phyloP scores from a whole-genome alignment of 768 basidiomycete genomes.

The Boletus subparvulus region DNA sequence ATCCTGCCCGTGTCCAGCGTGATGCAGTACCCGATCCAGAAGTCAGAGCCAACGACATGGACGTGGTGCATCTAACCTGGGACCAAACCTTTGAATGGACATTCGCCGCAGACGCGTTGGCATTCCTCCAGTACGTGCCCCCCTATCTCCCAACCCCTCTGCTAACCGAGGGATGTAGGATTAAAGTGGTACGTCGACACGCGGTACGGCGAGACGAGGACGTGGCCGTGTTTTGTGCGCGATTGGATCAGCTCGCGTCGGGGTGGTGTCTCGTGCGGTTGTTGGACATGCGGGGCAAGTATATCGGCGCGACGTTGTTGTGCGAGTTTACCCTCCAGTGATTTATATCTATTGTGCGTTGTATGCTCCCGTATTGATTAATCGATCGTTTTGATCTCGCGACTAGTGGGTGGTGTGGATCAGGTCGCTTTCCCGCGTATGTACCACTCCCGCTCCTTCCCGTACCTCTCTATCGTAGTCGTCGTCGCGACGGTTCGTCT shows the following conservation, averaged over 20 bases:
- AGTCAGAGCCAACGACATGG: background rate
- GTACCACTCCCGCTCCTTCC: too few species aligned
- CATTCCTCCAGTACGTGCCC: slow-evolving; percentile 48
- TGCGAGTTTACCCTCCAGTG: slow-evolving; percentile 23
- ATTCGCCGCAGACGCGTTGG: slow-evolving; percentile 49
- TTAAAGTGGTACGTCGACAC: slow-evolving; percentile 29
- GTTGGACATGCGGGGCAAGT: slow-evolving; percentile 50
- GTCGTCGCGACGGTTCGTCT: too few species aligned
- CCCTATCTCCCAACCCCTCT: background rate
- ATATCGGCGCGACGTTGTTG: slow-evolving; percentile 30
- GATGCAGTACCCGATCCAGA: slow-evolving; percentile 23
- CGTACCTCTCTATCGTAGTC: too few species aligned
- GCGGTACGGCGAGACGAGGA: slow-evolving; percentile 45
- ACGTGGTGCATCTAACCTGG: slow-evolving; percentile 40
- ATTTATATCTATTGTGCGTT: background rate
- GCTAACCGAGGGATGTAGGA: slow-evolving; percentile 4
- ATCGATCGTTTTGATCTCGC: too few species aligned
- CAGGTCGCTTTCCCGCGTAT: background rate
- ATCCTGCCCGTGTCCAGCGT: slow-evolving; percentile 35
- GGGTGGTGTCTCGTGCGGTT: slow-evolving; percentile 52
- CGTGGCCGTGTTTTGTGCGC: slow-evolving; percentile 55
- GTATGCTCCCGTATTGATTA: too few species aligned
- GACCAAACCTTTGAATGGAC: slow-evolving; percentile 49
- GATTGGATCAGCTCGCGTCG: slow-evolving; percentile 43
- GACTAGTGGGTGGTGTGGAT: background rate